Evolutionary conservation across 163 green algal genomes (phyloP), one percentile per base, ranked within the genome.

Genomic region (Trebouxiophyceae sp.): DNA sequence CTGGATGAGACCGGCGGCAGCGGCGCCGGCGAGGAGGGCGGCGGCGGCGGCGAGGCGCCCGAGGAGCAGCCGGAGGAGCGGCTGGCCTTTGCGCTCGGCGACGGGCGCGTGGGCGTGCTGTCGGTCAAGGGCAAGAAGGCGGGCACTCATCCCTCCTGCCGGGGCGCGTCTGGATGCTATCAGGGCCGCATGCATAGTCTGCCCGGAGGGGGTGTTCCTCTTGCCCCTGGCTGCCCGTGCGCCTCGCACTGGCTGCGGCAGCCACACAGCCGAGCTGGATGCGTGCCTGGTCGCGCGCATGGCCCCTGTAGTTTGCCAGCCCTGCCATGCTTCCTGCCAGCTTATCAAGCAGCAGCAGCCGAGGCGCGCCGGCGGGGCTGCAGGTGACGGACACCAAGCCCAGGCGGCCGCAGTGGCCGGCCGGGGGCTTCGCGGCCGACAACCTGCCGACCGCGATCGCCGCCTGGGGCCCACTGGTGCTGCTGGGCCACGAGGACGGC

Each of bases 401-500:
- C 3, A 77, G 72, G 45, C 73, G 79, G 5, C 83, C 87, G 6
- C 57, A 55, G 6, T 77, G 63, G 68, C 67, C 76, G n/a, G 60
- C 70, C 26, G 59, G 87, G 66, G 68, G 68, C 8, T 31, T 19
- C 28, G 60, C 58, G 8, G 73, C 65, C 45, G 86, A 91, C 23
- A 70, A 81, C 23, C 45, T 76, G 1, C 78, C 72, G 24, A 89
- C 70, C 5, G 77, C 83, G 27, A 66, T 90, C 24, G 77, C 78
- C 34, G 80, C 77, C n/a, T 83, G 76, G 71, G 81, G 78, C 16
- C 47, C 69, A 63, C 55, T 81, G 1, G 69, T 91, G 27, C 65
- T 95, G 28, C 62, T 94, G 62, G 88, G 88, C 0, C 84, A 91
- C 60, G 65, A 29, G 0, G 78, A 87, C 23, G 88, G 80, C 60